Base-by-base conservation (phyloP, 352 stramenopile genomes). In the Plasmopara viticola region DNA sequence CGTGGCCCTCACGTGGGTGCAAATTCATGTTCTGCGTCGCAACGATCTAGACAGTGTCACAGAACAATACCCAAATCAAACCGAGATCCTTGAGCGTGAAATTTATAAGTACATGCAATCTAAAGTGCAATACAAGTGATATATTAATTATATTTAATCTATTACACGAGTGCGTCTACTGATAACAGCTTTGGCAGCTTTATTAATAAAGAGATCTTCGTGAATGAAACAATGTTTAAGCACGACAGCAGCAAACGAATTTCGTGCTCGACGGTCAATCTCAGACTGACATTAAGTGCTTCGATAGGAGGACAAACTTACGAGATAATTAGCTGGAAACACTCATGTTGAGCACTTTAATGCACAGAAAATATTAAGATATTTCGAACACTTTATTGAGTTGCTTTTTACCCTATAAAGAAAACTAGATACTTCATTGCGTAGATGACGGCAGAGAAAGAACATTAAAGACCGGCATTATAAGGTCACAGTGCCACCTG, bases 91-190 rank as follows among this genome's bases (percentile, higher is more conserved):
- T 4, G 73, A 86, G 48, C 62, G 76, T 33, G 78, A 89, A 52
- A 89, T 89, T 65, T 78, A 66, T 39, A 86, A 89, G 66, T 89
- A 63, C 44, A 66, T 82, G 74, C 55, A 87, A 59, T 67, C 65
- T 37, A 84, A 80, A 33, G 72, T 81, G 17, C 64, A 50, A 29
- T 87, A 79, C 57, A 78, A 66, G 47, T 85, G 34, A 10, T 35
- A 12, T 2, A 8, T 35, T 8, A 35, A 35, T 9, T 34, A 9
- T 42, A 18, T n/a, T 15, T 6, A 42, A 14, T 42, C 30, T 9
- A 34, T n/a, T n/a, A 25, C 20, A 25, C 20, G 20, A 25, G 20
- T 25, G 20, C 20, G 20, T 25, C 20, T 25, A 25, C 3, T 25
- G 20, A 25, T 25, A 25, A 25, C 20, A 25, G 20, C 20, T 25